These are phyloP conservation scores for Neurospora sp. DNA, from an alignment of 495 filamentous ascomycete species.

Conservation along the genomic window DNA sequence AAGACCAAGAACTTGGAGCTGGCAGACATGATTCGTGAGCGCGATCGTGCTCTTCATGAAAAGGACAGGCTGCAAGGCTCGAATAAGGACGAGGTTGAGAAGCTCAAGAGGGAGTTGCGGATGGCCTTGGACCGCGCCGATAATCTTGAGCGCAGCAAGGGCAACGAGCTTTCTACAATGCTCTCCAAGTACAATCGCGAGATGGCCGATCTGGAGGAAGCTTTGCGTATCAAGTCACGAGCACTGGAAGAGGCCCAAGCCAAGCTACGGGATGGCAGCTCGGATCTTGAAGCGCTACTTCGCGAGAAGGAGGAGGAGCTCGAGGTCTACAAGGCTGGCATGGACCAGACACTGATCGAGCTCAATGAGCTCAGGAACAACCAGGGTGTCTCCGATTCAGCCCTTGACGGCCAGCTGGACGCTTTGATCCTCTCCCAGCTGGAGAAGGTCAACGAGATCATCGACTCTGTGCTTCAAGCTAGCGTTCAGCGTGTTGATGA, in stretches of 20 bases:
- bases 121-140: constrained; percentile 89
- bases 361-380: constrained; percentile 67
- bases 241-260: constrained; percentile 74
- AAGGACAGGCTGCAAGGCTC: constrained; percentile 74
- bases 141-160: constrained; percentile 85
- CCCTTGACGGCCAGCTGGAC: constrained; percentile 84
- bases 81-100: constrained; percentile 90
- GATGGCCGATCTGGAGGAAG: constrained; percentile 91
- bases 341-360: constrained; percentile 90
- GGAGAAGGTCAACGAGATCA: constrained; percentile 91
- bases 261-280: constrained; percentile 68
- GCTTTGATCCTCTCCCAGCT: constrained; percentile 74
- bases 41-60: constrained; percentile 90
- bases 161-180: constrained; percentile 87
- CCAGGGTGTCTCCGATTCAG: constrained; percentile 68
- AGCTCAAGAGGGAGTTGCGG: constrained; percentile 90
- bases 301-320: constrained; percentile 95
- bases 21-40: constrained; percentile 95
- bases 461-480: constrained; percentile 90
- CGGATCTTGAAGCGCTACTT: constrained; percentile 73
- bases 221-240: constrained; percentile 78
- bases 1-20: constrained; percentile 98
- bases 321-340: constrained; percentile 90
- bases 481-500: constrained; percentile 94
- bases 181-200: constrained; percentile 93